Percentiles rank a stretch among this genome's conserved stretches.
Conservation (phyloP, 129 eudicot genomes). For the Pulicaria dysenterica region DNA sequence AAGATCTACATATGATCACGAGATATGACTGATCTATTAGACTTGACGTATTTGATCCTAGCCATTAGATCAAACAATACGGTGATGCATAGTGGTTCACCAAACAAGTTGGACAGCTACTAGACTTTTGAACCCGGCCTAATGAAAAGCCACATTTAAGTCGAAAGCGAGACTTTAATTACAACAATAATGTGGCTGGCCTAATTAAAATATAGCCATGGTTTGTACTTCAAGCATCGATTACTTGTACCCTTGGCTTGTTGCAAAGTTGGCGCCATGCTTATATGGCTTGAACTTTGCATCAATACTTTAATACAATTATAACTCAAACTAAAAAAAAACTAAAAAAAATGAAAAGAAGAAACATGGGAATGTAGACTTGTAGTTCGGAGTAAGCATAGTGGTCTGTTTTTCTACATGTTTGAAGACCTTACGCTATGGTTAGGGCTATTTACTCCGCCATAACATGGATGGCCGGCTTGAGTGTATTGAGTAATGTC, state of each 20-base stretch:
- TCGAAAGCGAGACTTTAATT: constrained; percentile 20
- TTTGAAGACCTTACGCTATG: no score
- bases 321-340: no score
- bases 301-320: no score
- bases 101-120: constrained; percentile 21
- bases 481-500: no score
- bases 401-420: no score
- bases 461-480: no score
- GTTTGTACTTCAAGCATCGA: constrained; percentile 10
- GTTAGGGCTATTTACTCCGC: no score
- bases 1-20: no score
- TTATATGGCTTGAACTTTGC: no score
- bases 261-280: neutral
- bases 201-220: neutral
- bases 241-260: neutral
- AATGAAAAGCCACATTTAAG: constrained; percentile 6
- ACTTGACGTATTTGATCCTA: neutral
- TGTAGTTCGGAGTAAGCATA: no score
- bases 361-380: no score
- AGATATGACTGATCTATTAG: neutral
- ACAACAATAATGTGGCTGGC: constrained; percentile 15
- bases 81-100: constrained; percentile 10
- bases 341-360: no score
- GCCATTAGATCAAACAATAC: constrained; percentile 7
- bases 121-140: neutral